Conservation (phyloP, 257 asterid genomes). For the Solanum lignicaule region DNA sequence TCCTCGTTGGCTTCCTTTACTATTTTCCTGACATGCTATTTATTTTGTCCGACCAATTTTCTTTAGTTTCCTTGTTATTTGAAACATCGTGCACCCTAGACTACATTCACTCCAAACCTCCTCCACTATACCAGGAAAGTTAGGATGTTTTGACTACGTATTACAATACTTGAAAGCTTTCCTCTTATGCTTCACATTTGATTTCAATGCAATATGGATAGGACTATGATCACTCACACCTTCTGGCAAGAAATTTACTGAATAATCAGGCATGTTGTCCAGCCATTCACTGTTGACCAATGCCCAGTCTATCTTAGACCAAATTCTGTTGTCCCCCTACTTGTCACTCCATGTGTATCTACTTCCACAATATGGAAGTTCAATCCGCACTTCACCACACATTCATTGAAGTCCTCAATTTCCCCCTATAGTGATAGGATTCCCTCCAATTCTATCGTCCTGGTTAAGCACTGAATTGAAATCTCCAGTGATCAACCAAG, state of each 20-base stretch:
- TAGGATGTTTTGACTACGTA: background rate
- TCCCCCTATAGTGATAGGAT: background rate
- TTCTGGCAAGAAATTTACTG: background rate
- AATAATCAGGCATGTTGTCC: background rate
- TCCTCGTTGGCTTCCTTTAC: background rate
- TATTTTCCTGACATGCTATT: background rate
- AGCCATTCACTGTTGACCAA: background rate
- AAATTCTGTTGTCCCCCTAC: background rate
- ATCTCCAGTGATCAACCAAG: background rate
- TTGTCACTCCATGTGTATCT: background rate
- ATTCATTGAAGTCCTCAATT: background rate
- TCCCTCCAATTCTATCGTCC: background rate
- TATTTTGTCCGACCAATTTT: background rate
- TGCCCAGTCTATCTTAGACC: background rate
- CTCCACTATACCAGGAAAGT: background rate
- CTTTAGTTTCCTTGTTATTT: background rate
- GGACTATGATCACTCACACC: background rate
- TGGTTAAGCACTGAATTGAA: background rate
- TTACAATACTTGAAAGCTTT: background rate
- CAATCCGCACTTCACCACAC: background rate
- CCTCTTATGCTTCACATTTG: background rate
- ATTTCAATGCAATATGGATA: background rate
- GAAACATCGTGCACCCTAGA: background rate
- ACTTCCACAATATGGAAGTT: background rate
- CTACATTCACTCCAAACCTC: background rate